These are phyloP conservation scores for Aspergillus sparsus DNA, from an alignment of 495 filamentous ascomycete genomes.

Conservation along the genomic window DNA sequence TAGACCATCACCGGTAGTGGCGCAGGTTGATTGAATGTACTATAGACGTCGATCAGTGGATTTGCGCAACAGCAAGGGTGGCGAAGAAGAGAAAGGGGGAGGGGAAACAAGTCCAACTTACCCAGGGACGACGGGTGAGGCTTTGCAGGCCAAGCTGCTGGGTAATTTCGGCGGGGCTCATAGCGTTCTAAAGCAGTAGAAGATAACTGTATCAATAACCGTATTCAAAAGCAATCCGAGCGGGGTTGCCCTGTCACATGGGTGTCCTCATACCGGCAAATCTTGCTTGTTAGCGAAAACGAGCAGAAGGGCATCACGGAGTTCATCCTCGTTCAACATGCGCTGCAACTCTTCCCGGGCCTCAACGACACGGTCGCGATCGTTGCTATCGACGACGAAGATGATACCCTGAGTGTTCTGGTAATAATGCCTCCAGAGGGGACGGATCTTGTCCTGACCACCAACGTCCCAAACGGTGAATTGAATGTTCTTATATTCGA, in stretches of 20 bases:
- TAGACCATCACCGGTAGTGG: conserved; percentile 98
- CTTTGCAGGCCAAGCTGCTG: conserved; percentile 99
- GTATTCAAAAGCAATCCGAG: conserved; percentile 1
- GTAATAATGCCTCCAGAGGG: conserved; percentile 99
- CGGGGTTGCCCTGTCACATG: neutral
- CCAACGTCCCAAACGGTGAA: conserved; percentile 99
- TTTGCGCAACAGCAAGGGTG: neutral
- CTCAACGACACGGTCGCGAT: conserved; percentile 99
- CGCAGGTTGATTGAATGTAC: conserved; percentile 99
- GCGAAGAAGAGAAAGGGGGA: conserved; percentile 17
- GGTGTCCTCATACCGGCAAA: conserved; percentile 76
- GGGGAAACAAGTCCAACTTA: conserved; percentile 54
- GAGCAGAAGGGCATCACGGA: conserved; percentile 93
- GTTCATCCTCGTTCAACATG: conserved; percentile 99
- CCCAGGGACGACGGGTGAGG: conserved; percentile 96
- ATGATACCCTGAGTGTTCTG: conserved; percentile 99
- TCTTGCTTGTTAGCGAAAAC: conserved; percentile 99
- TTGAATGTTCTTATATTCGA: conserved; percentile 99
- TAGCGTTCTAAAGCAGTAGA: conserved; percentile 74
- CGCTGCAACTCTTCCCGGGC: conserved; percentile 98
- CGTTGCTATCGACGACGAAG: conserved; percentile 99
- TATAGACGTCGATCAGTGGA: conserved; percentile 38
- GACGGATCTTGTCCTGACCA: conserved; percentile 99
- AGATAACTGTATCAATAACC: conserved; percentile 22
- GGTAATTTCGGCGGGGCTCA: conserved; percentile 99